Percentiles rank a stretch among this genome's conserved stretches.
These are phyloP conservation scores for Syzygium aromaticum DNA, from an alignment of 345 rosid genomes.

Conservation along the genomic window DNA sequence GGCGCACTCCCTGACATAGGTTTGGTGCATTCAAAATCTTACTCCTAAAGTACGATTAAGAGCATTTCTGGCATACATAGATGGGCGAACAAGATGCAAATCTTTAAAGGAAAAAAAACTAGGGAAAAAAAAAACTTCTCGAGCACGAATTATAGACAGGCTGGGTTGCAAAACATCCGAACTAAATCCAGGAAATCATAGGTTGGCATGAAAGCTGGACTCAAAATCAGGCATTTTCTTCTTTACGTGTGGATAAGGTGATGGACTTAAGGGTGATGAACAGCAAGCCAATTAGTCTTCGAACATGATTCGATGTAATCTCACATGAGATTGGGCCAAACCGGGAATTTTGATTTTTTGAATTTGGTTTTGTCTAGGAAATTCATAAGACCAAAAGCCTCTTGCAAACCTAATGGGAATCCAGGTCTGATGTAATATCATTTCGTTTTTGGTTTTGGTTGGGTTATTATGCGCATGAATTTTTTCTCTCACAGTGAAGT, in stretches of 20 bases:
- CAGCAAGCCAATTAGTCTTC: not conserved
- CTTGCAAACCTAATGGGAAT: not conserved
- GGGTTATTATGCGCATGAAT: too few relatives aligned
- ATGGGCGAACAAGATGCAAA: not conserved
- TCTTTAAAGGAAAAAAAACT: not conserved
- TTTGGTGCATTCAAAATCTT: not conserved
- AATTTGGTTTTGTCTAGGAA: not conserved
- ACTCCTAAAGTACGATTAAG: not conserved
- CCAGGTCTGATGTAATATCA: not conserved
- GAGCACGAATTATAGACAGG: not conserved
- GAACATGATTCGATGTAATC: not conserved
- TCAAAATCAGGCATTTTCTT: not conserved
- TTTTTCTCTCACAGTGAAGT: too few relatives aligned
- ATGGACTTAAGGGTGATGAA: not conserved
- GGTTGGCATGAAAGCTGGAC: not conserved
- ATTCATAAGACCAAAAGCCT: not conserved
- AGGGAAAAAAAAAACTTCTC: not conserved
- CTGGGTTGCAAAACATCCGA: not conserved
- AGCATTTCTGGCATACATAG: not conserved
- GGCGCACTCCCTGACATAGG: fast-evolving
- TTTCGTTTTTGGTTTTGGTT: too few relatives aligned
- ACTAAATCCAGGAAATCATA: not conserved
- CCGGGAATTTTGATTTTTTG: not conserved
- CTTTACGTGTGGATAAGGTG: not conserved
- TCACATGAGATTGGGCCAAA: not conserved